Percentiles rank a stretch among this genome's conserved stretches.
These are phyloP conservation scores for Dictyostelium discoideum DNA, from an alignment of 78 protist genomes.

Conservation along the genomic window DNA sequence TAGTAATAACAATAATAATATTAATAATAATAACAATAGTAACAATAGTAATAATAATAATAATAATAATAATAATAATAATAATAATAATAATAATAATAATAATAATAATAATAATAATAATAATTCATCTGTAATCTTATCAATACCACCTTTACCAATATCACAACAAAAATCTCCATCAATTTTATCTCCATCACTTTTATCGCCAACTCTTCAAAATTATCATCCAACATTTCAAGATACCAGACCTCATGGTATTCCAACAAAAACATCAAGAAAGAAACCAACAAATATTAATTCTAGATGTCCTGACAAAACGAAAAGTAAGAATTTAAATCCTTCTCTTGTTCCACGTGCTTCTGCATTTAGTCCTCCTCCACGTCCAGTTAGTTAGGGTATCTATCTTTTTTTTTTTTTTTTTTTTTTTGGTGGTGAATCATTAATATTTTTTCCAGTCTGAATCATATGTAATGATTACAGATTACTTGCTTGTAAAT, in stretches of 20 bases:
- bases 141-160: not conserved
- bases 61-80: not conserved
- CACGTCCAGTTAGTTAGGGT: not conserved
- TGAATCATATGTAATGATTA: not conserved
- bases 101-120: not conserved
- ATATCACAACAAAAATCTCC: not conserved
- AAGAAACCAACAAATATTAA: not conserved
- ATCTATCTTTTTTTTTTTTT: not conserved
- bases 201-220: not conserved
- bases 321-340: conserved; percentile 69
- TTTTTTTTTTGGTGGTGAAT: not conserved
- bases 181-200: not conserved
- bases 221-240: not conserved
- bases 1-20: not conserved
- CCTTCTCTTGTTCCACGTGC: conserved; percentile 36
- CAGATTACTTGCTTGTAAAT: not conserved
- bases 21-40: not conserved
- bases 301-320: conserved; percentile 48
- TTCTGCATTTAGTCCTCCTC: conserved; percentile 76
- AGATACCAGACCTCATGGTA: conserved; percentile 16
- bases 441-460: not conserved
- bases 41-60: not conserved
- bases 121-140: not conserved
- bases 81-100: not conserved
- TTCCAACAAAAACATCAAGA: conserved; percentile 12